Evolutionary conservation across 768 basidiomycete genomes (phyloP).

Genomic region (Chalciporus chontae): DNA sequence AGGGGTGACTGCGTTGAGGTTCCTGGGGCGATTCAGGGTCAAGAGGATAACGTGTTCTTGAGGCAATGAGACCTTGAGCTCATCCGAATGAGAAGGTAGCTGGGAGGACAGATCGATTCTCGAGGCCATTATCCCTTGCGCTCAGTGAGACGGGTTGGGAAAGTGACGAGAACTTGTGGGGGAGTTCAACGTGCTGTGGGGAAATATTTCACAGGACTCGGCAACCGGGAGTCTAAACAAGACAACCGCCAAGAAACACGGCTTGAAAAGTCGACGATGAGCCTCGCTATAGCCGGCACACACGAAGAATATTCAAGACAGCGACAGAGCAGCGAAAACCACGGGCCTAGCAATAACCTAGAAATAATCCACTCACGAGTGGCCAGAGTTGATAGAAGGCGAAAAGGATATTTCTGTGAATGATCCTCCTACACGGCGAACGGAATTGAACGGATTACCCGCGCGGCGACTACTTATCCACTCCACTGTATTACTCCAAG

Average conservation of each 20-base stretch:
- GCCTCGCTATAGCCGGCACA: slow-evolving; percentile 1
- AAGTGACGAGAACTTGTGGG: background rate
- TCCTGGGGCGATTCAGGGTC: slow-evolving; percentile 63
- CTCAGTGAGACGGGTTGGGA: background rate
- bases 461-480: background rate
- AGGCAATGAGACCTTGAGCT: slow-evolving; percentile 42
- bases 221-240: background rate
- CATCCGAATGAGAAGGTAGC: slow-evolving; percentile 32
- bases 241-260: background rate
- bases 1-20: slow-evolving; percentile 72
- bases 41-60: slow-evolving; percentile 50
- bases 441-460: slow-evolving; percentile 12
- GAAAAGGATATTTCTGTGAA: background rate
- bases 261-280: background rate
- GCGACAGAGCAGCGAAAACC: too few species aligned
- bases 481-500: background rate
- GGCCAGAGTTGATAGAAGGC: too few species aligned
- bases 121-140: background rate
- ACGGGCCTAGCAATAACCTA: too few species aligned
- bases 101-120: background rate
- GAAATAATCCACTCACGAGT: too few species aligned
- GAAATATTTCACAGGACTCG: slow-evolving; percentile 7
- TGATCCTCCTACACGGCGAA: slow-evolving; percentile 1
- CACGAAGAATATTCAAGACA: too few species aligned
- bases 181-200: background rate